These are phyloP conservation scores for Lophium mytilinum DNA, from an alignment of 495 filamentous ascomycete species.

Conservation along the genomic window DNA sequence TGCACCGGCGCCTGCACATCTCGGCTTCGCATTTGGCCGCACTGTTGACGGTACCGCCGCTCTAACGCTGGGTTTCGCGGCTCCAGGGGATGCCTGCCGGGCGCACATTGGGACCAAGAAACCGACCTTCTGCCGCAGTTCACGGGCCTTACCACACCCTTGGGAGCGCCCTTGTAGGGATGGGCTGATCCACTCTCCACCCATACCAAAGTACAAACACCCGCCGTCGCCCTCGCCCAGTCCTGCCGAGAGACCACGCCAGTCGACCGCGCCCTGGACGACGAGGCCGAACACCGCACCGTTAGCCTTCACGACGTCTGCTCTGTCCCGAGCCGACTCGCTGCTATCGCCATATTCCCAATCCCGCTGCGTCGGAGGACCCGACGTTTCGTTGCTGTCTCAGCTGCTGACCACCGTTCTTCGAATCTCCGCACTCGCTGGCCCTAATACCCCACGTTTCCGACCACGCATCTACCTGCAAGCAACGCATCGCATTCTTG, in stretches of 20 bases:
- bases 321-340: conserved; percentile 3
- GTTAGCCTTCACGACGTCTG: background rate
- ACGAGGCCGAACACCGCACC: background rate
- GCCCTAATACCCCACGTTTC: conserved; percentile 6
- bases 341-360: conserved; percentile 2
- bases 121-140: background rate
- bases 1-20: too few species aligned
- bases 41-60: too few species aligned
- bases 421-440: background rate
- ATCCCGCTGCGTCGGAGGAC: conserved; percentile 11
- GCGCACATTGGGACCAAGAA: too few species aligned
- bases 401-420: background rate
- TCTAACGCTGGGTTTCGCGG: too few species aligned
- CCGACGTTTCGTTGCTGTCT: conserved; percentile 21
- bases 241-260: background rate
- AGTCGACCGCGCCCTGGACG: background rate
- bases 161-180: background rate
- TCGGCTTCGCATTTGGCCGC: too few species aligned
- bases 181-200: conserved; percentile 2
- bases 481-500: background rate
- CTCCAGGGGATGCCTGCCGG: too few species aligned
- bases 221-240: too few species aligned
- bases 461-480: background rate
- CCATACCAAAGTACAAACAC: background rate
- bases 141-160: background rate